These are phyloP conservation scores for Martensiomyces pterosporus DNA, from an alignment of 192 early-diverging fungal genomes.

Conservation along the genomic window DNA sequence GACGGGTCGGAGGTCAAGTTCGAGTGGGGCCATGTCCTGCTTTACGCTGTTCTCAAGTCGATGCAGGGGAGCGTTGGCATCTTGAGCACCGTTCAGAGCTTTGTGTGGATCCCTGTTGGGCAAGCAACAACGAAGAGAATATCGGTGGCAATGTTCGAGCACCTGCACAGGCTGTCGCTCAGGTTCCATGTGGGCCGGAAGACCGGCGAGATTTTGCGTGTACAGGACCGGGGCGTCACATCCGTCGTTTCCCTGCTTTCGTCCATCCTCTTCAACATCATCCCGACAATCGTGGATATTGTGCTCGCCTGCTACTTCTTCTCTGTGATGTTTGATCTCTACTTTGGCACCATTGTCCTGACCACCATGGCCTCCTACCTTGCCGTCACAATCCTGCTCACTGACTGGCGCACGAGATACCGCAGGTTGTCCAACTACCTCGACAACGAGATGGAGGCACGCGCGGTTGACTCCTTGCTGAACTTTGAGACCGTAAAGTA, in stretches of 20 bases:
- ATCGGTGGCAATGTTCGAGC: conserved; percentile 86
- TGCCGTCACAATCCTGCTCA: conserved; percentile 72
- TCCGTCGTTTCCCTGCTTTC: conserved; percentile 71
- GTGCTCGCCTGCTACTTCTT: conserved; percentile 74
- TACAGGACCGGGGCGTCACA: conserved; percentile 59
- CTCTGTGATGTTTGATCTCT: conserved; percentile 59
- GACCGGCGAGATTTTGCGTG: conserved; percentile 90
- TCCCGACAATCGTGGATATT: conserved; percentile 88
- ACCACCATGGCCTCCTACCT: conserved; percentile 87
- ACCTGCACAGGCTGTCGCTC: conserved; percentile 84
- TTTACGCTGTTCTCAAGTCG: conserved; percentile 37
- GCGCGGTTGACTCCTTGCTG: conserved; percentile 87
- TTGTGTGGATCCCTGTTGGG: conserved; percentile 89
- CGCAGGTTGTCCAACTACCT: conserved; percentile 77
- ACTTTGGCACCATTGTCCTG: conserved; percentile 80
- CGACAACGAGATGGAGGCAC: conserved; percentile 80
- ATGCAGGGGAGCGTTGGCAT: conserved; percentile 62
- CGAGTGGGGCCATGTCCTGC: conserved; percentile 42
- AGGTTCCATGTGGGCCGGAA: conserved; percentile 92
- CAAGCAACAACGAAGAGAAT: conserved; percentile 90
- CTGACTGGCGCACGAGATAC: conserved; percentile 84
- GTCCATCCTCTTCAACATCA: conserved; percentile 84
- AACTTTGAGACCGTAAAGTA: conserved; percentile 99
- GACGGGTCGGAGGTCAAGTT: conserved; percentile 39
- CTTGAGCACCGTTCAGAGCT: conserved; percentile 75